phyloP scores from a whole-genome alignment of 352 stramenopile species.

The Phytophthora citrophthora region DNA sequence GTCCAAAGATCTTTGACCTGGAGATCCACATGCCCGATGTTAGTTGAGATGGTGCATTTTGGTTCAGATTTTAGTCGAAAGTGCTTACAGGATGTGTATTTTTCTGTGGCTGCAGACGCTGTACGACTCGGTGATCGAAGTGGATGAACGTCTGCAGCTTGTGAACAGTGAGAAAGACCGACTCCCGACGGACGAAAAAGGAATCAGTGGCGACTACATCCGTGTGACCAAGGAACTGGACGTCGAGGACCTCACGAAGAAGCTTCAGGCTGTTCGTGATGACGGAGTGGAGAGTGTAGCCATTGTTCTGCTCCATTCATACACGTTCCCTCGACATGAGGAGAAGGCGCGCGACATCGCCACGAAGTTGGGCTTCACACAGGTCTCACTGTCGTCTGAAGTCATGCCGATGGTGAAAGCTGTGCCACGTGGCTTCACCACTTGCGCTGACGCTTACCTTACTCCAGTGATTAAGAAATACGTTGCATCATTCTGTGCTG shows the following conservation, averaged over 20 bases:
- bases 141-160: conserved; percentile 96
- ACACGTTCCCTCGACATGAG: conserved; percentile 96
- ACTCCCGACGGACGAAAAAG: conserved; percentile 65
- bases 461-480: conserved; percentile 99
- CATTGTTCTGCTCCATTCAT: conserved; percentile 96
- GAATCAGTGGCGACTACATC: conserved; percentile 91
- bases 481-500: conserved; percentile 94
- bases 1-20: conserved; percentile 97
- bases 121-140: conserved; percentile 97
- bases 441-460: conserved; percentile 97
- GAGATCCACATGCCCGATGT: conserved; percentile 93
- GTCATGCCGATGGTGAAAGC: conserved; percentile 99
- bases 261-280: conserved; percentile 84
- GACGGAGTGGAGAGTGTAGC: conserved; percentile 94
- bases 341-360: conserved; percentile 89
- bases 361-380: conserved; percentile 92
- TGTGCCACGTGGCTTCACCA: conserved; percentile 96
- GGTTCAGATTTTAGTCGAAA: conserved; percentile 1
- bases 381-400: conserved; percentile 91
- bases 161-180: conserved; percentile 72
- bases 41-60: conserved; percentile 9
- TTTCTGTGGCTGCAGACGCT: conserved; percentile 75
- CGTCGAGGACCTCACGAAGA: conserved; percentile 67
- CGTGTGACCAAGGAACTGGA: conserved; percentile 87
- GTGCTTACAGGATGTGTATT: conserved; percentile 3